phyloP scores from a whole-genome alignment of 2,329 filamentous ascomycete species.

The Lachnellula hyalina region DNA sequence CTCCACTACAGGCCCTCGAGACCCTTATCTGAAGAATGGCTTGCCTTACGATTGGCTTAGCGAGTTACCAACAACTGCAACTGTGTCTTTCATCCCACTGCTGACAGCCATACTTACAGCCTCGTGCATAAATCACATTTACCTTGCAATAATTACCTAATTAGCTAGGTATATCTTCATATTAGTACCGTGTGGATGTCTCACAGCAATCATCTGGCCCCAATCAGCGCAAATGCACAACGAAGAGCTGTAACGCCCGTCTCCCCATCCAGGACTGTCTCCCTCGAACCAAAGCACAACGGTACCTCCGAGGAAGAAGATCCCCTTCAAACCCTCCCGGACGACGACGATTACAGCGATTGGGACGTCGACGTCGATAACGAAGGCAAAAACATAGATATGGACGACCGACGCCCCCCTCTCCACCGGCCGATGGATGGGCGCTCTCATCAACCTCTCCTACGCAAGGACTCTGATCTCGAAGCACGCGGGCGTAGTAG shows the following conservation, averaged over 20 bases:
- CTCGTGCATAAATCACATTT: too few species aligned
- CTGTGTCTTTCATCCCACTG: too few species aligned
- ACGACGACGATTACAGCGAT: conserved; percentile 21
- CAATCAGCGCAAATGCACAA: conserved; percentile 10
- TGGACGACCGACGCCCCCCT: conserved; percentile 36
- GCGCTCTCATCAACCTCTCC: conserved; percentile 34
- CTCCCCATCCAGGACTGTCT: conserved; percentile 19
- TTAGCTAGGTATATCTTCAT: neutral
- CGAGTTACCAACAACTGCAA: too few species aligned
- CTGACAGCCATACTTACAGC: too few species aligned
- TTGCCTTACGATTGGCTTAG: too few species aligned
- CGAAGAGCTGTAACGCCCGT: conserved; percentile 3
- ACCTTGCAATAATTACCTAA: too few species aligned
- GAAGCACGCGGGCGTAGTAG: conserved; percentile 25
- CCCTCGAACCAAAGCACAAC: conserved; percentile 15
- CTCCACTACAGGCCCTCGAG: too few species aligned
- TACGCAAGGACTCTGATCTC: conserved; percentile 28
- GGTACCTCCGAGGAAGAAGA: neutral
- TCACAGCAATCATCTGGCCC: conserved; percentile 22
- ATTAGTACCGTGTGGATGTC: conserved; percentile 25
- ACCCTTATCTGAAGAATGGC: too few species aligned
- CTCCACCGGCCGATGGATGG: conserved; percentile 34
- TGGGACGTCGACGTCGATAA: conserved; percentile 24
- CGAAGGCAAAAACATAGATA: conserved; percentile 14
- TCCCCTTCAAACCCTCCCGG: neutral